These are phyloP conservation scores for Oenanthe javanica DNA, from an alignment of 140 eudicot species.

Conservation along the genomic window DNA sequence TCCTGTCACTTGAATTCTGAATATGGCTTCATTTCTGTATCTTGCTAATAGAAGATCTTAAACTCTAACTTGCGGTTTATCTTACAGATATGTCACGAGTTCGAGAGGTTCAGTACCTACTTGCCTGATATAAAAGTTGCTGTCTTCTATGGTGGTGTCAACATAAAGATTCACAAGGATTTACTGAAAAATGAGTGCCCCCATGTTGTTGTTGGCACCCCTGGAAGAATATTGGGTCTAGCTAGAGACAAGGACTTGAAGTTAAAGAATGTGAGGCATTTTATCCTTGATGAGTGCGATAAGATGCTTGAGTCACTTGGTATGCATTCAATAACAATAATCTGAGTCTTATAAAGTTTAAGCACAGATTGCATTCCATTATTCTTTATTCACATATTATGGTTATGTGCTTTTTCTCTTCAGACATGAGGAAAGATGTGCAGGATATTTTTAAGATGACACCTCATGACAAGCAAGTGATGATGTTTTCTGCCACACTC, in stretches of 20 bases:
- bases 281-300: conserved; percentile 90
- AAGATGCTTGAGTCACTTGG: conserved; percentile 98
- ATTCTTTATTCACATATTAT: background rate
- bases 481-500: conserved; percentile 89
- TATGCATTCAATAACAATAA: conserved; percentile 18
- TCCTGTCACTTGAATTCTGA: too few relatives aligned
- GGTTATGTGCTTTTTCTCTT: conserved; percentile 1
- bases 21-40: background rate
- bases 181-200: conserved; percentile 90
- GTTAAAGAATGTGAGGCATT: conserved; percentile 80
- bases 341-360: background rate
- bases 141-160: conserved; percentile 95
- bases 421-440: conserved; percentile 93
- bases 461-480: conserved; percentile 91
- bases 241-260: conserved; percentile 79
- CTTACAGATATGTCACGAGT: conserved; percentile 78
- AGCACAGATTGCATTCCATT: background rate
- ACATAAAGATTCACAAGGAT: conserved; percentile 74
- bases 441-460: conserved; percentile 64
- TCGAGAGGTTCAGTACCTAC: conserved; percentile 83
- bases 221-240: conserved; percentile 78
- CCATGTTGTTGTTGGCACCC: conserved; percentile 97
- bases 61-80: background rate
- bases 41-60: too few relatives aligned
- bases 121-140: conserved; percentile 81